Conservation (phyloP, 2,329 filamentous ascomycete genomes). For the Aureobasidium sp. region DNA sequence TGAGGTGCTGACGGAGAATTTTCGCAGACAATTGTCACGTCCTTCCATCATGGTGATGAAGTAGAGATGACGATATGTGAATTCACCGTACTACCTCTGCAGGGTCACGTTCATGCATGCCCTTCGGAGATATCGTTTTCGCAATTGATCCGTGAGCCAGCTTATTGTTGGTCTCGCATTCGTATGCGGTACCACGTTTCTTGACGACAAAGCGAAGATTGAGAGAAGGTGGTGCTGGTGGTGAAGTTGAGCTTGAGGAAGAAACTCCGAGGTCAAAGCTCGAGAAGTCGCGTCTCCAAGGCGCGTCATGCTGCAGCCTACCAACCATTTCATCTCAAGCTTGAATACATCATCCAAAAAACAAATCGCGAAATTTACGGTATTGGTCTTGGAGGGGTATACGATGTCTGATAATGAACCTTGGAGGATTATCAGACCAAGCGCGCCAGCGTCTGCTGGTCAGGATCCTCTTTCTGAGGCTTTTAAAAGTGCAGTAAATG, state of each 20-base stretch:
- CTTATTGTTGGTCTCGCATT: neutral
- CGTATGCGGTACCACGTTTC: neutral
- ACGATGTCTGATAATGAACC: neutral
- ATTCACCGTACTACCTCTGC: neutral
- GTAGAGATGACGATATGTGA: neutral
- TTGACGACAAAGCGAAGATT: neutral
- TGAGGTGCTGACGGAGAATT: neutral
- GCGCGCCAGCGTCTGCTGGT: neutral
- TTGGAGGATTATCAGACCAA: neutral
- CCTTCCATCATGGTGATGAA: neutral
- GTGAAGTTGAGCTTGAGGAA: neutral
- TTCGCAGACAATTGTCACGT: neutral
- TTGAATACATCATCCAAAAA: neutral
- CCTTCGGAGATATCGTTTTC: neutral
- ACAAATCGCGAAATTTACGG: neutral
- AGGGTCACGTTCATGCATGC: neutral
- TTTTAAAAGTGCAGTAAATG: neutral
- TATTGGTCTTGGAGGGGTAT: neutral
- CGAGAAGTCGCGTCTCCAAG: neutral
- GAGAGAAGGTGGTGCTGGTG: neutral
- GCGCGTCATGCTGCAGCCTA: too few species aligned
- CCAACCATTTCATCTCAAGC: neutral
- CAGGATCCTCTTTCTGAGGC: neutral
- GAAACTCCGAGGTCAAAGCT: neutral
- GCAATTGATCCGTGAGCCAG: neutral